Base-by-base conservation (phyloP, 2,329 filamentous ascomycete genomes). In the Macrophomina phaseolina region DNA sequence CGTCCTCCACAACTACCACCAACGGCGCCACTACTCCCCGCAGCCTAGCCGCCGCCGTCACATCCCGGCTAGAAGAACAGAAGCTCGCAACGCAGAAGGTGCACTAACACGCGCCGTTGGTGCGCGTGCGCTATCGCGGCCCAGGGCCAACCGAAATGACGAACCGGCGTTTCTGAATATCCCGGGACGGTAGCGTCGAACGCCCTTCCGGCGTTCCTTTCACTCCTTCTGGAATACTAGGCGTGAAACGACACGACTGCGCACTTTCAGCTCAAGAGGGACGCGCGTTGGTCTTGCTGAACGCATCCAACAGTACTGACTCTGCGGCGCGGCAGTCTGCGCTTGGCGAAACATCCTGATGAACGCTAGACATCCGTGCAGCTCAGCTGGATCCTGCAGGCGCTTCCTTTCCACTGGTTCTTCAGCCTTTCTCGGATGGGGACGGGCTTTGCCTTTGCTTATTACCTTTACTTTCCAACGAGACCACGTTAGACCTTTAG, bases 21-120 rank as follows among this genome's bases (percentile, higher is more conserved):
- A 65, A 38, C 51, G 40, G 32, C 18, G 16, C 14, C 48, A 42
- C 16, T 23, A 48, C 18, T 5, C 48, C 46, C 18, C 55, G 56
- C 36, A 58, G 64, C 55, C 55, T 66, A 46, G 64, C 64, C 46
- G 64, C 64, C 34, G 64, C 64, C 30, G 64, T 66, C 9, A 38
- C 64, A n/a, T 58, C 52, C 30, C 52, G 45, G 32, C 53, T 66
- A 28, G 64, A 66, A 42, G 42, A 66, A 36, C 38, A 65, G 52
- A 48, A 34, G 34, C 61, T 64, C 34, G 64, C 52, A 40, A 32
- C 42, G 32, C 53, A 60, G 52, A 38, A 5, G 30, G 52, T 56
- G 23, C 40, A 38, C 49, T 65, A 56, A 56, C 58, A 38, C 45
- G 18, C 23, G 55, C 55, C 23, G 36, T 38, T 36, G 30, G 30